phyloP scores from a whole-genome alignment of 805 yeast genomes.

The Candida maesae region DNA sequence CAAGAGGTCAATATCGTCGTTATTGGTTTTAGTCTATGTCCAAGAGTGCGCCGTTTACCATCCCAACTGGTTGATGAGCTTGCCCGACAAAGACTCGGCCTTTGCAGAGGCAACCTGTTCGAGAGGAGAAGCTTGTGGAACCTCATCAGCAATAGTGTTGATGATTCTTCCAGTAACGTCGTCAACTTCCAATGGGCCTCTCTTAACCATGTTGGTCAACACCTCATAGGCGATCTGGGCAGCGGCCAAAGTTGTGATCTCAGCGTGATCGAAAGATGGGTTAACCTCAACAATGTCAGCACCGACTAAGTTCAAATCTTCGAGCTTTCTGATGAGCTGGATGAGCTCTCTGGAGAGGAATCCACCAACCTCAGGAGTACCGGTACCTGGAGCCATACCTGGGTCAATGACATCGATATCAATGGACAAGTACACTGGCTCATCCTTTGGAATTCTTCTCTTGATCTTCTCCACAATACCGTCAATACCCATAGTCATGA shows the following conservation, averaged over 20 bases:
- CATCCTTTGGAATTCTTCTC: slow-evolving; percentile 51
- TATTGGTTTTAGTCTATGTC: too few species aligned
- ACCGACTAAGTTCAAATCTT: slow-evolving; percentile 60
- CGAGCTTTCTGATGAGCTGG: slow-evolving; percentile 53
- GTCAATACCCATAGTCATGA: slow-evolving; percentile 59
- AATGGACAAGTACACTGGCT: slow-evolving; percentile 74
- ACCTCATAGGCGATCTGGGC: slow-evolving; percentile 71
- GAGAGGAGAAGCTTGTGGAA: not conserved
- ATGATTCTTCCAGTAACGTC: slow-evolving; percentile 11
- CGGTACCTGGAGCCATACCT: slow-evolving; percentile 72
- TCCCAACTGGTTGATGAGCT: slow-evolving; percentile 13
- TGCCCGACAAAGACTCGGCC: not conserved
- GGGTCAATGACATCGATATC: slow-evolving; percentile 79
- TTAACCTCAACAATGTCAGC: slow-evolving; percentile 76
- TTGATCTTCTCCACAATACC: slow-evolving; percentile 55
- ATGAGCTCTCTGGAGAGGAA: slow-evolving; percentile 64
- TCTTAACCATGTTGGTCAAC: slow-evolving; percentile 70
- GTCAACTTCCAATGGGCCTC: slow-evolving; percentile 34
- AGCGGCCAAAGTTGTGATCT: slow-evolving; percentile 63
- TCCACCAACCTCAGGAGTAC: slow-evolving; percentile 78
- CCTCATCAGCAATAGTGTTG: slow-evolving; percentile 2
- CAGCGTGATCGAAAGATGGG: slow-evolving; percentile 63
- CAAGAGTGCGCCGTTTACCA: slow-evolving; percentile 3
- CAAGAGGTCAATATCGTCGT: too few species aligned
- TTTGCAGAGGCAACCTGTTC: not conserved